Evolutionary conservation across 208 protist genomes (phyloP).

Genomic region (Leishmania martiniquensis): DNA sequence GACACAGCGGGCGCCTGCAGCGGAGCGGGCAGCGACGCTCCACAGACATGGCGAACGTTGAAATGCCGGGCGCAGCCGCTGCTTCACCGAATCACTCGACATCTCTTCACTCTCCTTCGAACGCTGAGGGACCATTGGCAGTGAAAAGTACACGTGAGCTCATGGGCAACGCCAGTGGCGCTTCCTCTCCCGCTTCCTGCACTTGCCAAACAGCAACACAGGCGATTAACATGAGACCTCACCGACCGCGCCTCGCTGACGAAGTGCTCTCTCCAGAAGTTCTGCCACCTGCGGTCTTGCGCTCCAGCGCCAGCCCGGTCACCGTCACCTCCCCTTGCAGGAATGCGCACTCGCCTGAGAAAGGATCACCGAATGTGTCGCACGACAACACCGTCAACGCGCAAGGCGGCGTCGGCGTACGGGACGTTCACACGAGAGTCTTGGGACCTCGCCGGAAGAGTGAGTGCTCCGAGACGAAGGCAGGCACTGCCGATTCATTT

Average conservation of each 20-base stretch:
- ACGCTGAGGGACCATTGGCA: too few species aligned
- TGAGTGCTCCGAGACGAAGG: background rate
- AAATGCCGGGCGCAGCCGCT: constrained; percentile 1
- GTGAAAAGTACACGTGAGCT: background rate
- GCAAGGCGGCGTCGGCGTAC: background rate
- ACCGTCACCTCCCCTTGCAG: background rate
- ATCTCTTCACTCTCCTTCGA: background rate
- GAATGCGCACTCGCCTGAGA: background rate
- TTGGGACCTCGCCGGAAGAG: constrained; percentile 11
- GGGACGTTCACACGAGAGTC: constrained; percentile 4
- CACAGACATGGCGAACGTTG: constrained; percentile 20
- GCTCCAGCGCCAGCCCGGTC: background rate
- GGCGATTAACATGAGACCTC: background rate
- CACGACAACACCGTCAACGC: background rate
- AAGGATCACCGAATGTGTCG: background rate
- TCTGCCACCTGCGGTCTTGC: background rate
- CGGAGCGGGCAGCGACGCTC: constrained; percentile 17
- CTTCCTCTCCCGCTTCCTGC: background rate
- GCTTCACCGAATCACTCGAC: background rate
- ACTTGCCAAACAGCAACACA: too few species aligned
- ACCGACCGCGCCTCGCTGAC: background rate
- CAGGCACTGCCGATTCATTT: background rate
- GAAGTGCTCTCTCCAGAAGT: constrained; percentile 10
- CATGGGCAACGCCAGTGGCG: background rate
- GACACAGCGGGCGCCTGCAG: constrained; percentile 6